Evolutionary conservation across 768 basidiomycete species (phyloP).

Genomic region (Tricholoma sp.): DNA sequence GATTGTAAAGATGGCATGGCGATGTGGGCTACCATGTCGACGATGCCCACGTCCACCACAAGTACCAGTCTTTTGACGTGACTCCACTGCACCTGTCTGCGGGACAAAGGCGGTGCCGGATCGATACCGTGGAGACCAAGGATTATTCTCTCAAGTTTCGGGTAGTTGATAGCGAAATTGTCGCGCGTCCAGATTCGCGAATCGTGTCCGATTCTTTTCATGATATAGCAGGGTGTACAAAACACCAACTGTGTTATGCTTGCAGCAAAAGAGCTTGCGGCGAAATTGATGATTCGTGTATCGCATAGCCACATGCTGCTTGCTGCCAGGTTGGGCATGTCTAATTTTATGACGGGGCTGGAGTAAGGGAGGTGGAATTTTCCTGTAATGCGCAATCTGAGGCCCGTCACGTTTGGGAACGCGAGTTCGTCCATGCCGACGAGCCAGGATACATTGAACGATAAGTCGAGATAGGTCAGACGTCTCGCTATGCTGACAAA

Average conservation of each 20-base stretch:
- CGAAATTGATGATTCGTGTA: background rate
- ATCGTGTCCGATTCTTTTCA: background rate
- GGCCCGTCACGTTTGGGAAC: background rate
- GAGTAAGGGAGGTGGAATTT: background rate
- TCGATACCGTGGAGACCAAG: background rate
- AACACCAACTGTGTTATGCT: background rate
- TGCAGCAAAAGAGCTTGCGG: background rate
- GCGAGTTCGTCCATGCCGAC: background rate
- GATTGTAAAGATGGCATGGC: background rate
- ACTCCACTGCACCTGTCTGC: background rate
- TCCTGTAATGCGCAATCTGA: background rate
- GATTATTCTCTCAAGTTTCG: background rate
- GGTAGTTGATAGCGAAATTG: background rate
- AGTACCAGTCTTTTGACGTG: background rate
- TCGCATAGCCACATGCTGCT: background rate
- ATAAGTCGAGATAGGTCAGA: background rate
- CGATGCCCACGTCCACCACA: background rate
- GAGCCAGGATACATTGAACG: background rate
- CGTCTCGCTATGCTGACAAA: background rate
- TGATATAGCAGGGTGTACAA: too few species aligned
- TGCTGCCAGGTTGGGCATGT: background rate
- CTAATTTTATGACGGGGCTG: background rate
- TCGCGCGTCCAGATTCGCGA: background rate
- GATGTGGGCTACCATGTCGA: background rate
- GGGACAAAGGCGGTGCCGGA: background rate